phyloP scores from a whole-genome alignment of 768 basidiomycete species.

The Pleurotus salmoneostramineus region DNA sequence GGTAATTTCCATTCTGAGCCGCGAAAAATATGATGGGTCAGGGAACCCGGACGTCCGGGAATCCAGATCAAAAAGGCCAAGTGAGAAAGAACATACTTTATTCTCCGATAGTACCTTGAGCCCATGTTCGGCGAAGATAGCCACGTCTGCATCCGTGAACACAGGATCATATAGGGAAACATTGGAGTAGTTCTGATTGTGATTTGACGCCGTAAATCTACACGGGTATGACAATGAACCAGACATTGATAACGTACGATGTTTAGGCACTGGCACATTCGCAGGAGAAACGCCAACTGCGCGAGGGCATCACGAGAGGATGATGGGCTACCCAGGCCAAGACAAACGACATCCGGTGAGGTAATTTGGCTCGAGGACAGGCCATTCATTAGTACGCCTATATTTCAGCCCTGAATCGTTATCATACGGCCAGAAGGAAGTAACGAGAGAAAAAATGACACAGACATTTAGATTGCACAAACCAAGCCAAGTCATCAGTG shows the following conservation, averaged over 20 bases:
- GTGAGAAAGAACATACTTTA: conserved; percentile 38
- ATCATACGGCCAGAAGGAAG: background rate
- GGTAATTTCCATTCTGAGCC: conserved; percentile 28
- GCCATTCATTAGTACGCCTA: conserved; percentile 1
- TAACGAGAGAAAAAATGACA: conserved; percentile 14
- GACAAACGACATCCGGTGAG: conserved; percentile 48
- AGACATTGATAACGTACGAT: conserved; percentile 47
- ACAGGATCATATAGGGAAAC: conserved; percentile 69
- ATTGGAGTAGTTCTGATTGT: conserved; percentile 17
- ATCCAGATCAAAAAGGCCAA: conserved; percentile 7
- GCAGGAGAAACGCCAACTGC: conserved; percentile 65
- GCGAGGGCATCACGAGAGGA: conserved; percentile 56
- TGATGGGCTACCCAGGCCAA: conserved; percentile 73
- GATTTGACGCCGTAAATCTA: background rate
- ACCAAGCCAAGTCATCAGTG: conserved; percentile 42
- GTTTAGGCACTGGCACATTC: conserved; percentile 45
- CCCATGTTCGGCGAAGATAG: conserved; percentile 43
- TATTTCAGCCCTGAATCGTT: background rate
- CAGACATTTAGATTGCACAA: conserved; percentile 53
- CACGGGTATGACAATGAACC: background rate
- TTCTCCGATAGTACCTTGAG: conserved; percentile 36
- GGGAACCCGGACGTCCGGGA: conserved; percentile 4
- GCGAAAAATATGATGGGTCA: conserved; percentile 7
- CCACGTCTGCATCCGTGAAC: conserved; percentile 58
- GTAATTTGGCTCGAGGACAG: conserved; percentile 9